Percentiles rank a stretch among this genome's conserved stretches.
Conservation (phyloP, 495 filamentous ascomycete species). For the Neurospora sp. region DNA sequence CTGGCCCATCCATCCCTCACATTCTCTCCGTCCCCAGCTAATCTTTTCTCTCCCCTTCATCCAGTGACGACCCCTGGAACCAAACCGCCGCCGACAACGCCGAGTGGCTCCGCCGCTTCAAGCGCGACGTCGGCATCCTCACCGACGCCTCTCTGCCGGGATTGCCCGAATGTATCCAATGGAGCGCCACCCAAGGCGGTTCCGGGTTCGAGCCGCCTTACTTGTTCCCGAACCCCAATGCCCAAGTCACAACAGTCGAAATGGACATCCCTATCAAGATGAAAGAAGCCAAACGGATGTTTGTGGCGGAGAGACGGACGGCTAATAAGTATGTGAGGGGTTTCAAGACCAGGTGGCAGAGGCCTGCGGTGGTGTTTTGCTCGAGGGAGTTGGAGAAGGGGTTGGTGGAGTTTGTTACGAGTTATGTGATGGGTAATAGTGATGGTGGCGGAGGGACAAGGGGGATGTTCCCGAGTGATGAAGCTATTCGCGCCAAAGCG, state of each 20-base stretch:
- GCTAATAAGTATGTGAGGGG: conserved; percentile 29
- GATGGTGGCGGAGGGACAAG: background rate
- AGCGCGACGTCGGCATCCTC: conserved; percentile 51
- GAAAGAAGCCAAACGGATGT: conserved; percentile 23
- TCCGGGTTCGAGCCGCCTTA: conserved; percentile 42
- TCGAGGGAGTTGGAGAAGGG: conserved; percentile 42
- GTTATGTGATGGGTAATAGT: background rate
- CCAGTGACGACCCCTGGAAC: conserved; percentile 60
- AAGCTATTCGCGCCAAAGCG: conserved; percentile 28
- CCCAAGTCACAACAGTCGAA: background rate
- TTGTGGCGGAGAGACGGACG: conserved; percentile 26
- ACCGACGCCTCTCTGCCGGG: conserved; percentile 34
- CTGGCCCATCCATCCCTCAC: background rate
- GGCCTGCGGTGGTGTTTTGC: conserved; percentile 39
- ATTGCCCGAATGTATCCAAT: conserved; percentile 24
- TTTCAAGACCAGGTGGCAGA: conserved; percentile 25
- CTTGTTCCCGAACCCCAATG: conserved; percentile 21
- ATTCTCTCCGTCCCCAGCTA: background rate
- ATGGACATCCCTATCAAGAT: conserved; percentile 17
- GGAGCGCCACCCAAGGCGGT: conserved; percentile 32
- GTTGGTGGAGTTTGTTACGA: conserved; percentile 30
- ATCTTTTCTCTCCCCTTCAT: conserved; percentile 4
- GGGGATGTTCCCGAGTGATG: conserved; percentile 29
- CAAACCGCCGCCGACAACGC: conserved; percentile 65
- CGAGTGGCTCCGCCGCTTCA: conserved; percentile 60